Percentiles rank a stretch among this genome's conserved stretches.
Evolutionary conservation across 768 basidiomycete genomes (phyloP).

Genomic region (Lactarius pseudohatsudake): DNA sequence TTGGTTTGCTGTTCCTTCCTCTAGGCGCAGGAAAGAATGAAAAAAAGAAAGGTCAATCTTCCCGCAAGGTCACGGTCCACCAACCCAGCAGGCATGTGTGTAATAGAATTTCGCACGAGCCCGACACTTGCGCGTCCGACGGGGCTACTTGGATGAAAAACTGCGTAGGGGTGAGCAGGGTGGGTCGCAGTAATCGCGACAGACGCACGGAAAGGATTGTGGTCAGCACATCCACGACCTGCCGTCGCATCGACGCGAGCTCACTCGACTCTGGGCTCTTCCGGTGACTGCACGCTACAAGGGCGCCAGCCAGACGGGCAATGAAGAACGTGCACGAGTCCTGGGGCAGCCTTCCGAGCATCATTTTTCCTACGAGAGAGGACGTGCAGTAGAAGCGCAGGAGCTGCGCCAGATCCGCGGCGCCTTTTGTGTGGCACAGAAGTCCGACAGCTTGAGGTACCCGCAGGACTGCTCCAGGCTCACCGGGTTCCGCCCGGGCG

Average conservation of each 20-base stretch:
- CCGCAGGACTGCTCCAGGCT: slow-evolving; percentile 40
- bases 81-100: slow-evolving; percentile 45
- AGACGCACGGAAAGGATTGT: too few species aligned
- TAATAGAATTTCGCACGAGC: slow-evolving; percentile 44
- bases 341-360: slow-evolving; percentile 45
- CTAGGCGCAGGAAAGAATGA: slow-evolving; percentile 6
- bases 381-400: slow-evolving; percentile 52
- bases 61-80: slow-evolving; percentile 22
- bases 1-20: slow-evolving; percentile 21
- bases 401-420: slow-evolving; percentile 46
- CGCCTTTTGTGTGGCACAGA: slow-evolving; percentile 43
- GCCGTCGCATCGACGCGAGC: slow-evolving; percentile 42
- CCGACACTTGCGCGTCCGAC: slow-evolving; percentile 36
- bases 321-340: slow-evolving; percentile 50
- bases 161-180: slow-evolving; percentile 19
- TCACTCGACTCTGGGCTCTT: slow-evolving; percentile 35
- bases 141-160: slow-evolving; percentile 36
- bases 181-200: too few species aligned
- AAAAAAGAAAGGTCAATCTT: slow-evolving; percentile 4
- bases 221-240: slow-evolving; percentile 46
- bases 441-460: slow-evolving; percentile 50
- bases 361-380: slow-evolving; percentile 44
- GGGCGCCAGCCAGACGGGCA: slow-evolving; percentile 44
- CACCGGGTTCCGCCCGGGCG: slow-evolving; percentile 32
- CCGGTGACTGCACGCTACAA: slow-evolving; percentile 41